Percentiles rank a stretch among this genome's conserved stretches.
Conservation (phyloP, 2,329 filamentous ascomycete genomes). For the Colletotrichum camelliae region DNA sequence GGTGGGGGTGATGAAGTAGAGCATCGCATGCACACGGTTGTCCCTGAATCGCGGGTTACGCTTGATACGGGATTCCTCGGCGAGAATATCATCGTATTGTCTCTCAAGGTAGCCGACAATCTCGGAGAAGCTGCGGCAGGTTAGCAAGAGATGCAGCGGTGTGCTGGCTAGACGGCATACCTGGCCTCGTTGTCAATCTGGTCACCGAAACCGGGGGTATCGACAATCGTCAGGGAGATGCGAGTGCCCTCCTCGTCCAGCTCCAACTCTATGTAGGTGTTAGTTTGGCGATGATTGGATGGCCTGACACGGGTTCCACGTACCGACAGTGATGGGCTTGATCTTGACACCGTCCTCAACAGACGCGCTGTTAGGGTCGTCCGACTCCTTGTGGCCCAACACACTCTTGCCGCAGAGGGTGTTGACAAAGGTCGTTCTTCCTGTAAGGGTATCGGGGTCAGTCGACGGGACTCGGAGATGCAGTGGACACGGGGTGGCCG, state of each 20-base stretch:
- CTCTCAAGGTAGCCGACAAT: conserved; percentile 98
- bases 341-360: conserved; percentile 97
- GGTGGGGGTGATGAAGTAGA: conserved; percentile 99
- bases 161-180: conserved; percentile 49
- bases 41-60: conserved; percentile 99
- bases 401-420: conserved; percentile 97
- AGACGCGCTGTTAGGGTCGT: conserved; percentile 87
- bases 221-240: conserved; percentile 97
- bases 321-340: conserved; percentile 97
- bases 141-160: background rate
- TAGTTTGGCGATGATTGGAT: background rate
- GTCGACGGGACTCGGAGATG: background rate
- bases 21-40: conserved; percentile 96
- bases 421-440: conserved; percentile 98
- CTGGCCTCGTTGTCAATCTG: conserved; percentile 99
- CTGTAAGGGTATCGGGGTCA: conserved; percentile 49
- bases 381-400: conserved; percentile 87
- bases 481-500: background rate
- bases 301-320: conserved; percentile 14
- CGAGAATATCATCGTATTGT: conserved; percentile 99
- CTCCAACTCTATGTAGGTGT: conserved; percentile 74
- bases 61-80: conserved; percentile 99
- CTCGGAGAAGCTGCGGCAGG: conserved; percentile 80
- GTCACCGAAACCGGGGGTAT: conserved; percentile 97
- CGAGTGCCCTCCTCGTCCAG: conserved; percentile 98